Percentiles rank a stretch among this genome's conserved stretches.
phyloP scores from a whole-genome alignment of 768 basidiomycete genomes.

The Botryobasidium botryosum region DNA sequence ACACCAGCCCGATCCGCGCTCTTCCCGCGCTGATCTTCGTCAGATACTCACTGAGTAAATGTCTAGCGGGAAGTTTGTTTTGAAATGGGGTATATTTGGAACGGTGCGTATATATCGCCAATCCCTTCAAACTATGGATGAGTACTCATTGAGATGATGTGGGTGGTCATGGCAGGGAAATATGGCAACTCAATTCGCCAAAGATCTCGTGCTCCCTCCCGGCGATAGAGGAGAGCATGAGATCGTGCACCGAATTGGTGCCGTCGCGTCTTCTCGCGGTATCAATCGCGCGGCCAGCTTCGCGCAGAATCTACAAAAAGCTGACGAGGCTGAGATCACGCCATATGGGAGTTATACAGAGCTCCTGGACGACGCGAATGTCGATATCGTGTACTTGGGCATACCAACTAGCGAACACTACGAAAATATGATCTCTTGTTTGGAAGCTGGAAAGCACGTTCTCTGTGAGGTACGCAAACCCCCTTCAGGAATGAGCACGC shows the following conservation, averaged over 20 bases:
- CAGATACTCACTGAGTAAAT: no score
- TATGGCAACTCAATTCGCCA: constrained; percentile 8
- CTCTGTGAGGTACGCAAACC: constrained; percentile 11
- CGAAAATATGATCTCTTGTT: constrained; percentile 9
- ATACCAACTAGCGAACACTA: constrained; percentile 13
- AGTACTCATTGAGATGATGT: no score
- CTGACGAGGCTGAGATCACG: no score
- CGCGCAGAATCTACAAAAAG: neutral
- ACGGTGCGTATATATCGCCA: no score
- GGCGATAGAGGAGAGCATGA: constrained; percentile 2
- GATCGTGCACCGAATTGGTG: constrained; percentile 8
- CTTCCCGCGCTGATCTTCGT: no score
- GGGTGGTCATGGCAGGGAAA: no score
- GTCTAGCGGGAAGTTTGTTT: no score
- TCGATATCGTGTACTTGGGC: constrained; percentile 15
- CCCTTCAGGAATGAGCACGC: neutral
- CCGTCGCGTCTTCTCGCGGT: constrained; percentile 10
- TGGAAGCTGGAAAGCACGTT: constrained; percentile 14
- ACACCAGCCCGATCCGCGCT: no score
- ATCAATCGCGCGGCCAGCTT: constrained; percentile 5
- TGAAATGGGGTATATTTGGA: no score
- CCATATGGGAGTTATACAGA: constrained; percentile 14
- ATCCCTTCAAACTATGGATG: no score
- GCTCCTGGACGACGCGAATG: constrained; percentile 11
- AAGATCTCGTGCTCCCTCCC: constrained; percentile 11